These are phyloP conservation scores for Anethum foeniculum DNA, from an alignment of 140 eudicot species.

Conservation along the genomic window DNA sequence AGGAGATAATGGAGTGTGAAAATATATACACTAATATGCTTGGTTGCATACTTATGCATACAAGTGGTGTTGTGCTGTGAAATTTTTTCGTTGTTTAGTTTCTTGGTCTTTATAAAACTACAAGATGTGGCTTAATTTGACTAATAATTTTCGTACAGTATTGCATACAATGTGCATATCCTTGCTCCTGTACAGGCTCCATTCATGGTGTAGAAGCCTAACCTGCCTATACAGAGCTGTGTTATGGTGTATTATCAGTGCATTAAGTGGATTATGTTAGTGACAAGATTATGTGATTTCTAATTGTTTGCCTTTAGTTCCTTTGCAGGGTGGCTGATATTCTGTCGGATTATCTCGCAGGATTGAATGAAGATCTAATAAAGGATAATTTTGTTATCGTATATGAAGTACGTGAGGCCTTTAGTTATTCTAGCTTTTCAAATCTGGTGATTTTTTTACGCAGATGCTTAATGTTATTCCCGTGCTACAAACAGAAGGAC, in stretches of 20 bases:
- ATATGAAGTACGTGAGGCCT: conserved; percentile 57
- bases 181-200: background rate
- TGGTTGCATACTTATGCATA: background rate
- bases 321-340: conserved; percentile 99
- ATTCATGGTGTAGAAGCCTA: background rate
- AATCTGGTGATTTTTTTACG: background rate
- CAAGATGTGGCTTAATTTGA: background rate
- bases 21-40: background rate
- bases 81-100: background rate
- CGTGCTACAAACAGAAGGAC: background rate
- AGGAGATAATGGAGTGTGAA: background rate
- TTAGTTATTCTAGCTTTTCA: conserved; percentile 7
- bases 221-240: background rate
- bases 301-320: conserved; percentile 59
- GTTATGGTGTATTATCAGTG: background rate
- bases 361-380: conserved; percentile 78
- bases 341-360: conserved; percentile 84
- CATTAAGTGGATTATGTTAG: background rate
- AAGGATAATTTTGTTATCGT: conserved; percentile 93
- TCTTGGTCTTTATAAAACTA: background rate
- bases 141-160: background rate
- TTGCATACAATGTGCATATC: background rate
- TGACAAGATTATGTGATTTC: conserved; percentile 6
- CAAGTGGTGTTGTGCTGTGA: background rate
- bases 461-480: background rate